phyloP scores from a whole-genome alignment of 2,329 filamentous ascomycete species.

The Beauveria caledonica region DNA sequence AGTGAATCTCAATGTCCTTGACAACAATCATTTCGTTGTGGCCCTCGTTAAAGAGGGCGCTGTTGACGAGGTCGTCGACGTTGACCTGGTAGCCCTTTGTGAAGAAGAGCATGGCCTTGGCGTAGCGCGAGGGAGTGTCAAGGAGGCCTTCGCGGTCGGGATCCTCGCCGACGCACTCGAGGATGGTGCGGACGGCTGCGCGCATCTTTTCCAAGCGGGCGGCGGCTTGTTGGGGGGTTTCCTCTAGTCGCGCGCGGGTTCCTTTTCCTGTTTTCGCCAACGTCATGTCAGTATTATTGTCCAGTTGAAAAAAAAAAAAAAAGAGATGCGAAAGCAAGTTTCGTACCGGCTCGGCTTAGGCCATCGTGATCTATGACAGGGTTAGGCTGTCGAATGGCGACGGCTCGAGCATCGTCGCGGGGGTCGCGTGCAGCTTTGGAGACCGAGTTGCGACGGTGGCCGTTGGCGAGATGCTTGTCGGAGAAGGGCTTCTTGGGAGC shows the following conservation, averaged over 20 bases:
- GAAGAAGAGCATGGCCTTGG: conserved; percentile 91
- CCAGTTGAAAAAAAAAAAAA: neutral
- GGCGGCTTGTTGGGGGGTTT: conserved; percentile 36
- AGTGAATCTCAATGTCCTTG: conserved; percentile 93
- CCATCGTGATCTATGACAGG: conserved; percentile 56
- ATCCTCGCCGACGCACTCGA: conserved; percentile 63
- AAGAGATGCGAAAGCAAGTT: neutral
- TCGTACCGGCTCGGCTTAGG: conserved; percentile 49
- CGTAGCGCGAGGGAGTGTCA: conserved; percentile 74
- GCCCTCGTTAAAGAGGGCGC: conserved; percentile 90
- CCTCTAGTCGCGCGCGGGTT: conserved; percentile 54
- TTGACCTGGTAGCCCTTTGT: conserved; percentile 97
- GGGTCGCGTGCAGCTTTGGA: conserved; percentile 56
- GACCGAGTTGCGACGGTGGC: conserved; percentile 42
- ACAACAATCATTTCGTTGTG: conserved; percentile 97
- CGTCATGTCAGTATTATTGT: no score
- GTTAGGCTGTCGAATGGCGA: conserved; percentile 44
- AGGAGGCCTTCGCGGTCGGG: conserved; percentile 56
- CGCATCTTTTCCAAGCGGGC: conserved; percentile 49
- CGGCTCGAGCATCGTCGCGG: conserved; percentile 39
- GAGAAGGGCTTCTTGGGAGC: conserved; percentile 13
- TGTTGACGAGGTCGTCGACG: conserved; percentile 81
- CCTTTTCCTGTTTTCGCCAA: conserved; percentile 40
- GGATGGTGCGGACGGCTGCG: conserved; percentile 55
- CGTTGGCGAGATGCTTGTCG: conserved; percentile 21